Conservation (phyloP, 257 asterid genomes). For the Gynochthodes officinalis region DNA sequence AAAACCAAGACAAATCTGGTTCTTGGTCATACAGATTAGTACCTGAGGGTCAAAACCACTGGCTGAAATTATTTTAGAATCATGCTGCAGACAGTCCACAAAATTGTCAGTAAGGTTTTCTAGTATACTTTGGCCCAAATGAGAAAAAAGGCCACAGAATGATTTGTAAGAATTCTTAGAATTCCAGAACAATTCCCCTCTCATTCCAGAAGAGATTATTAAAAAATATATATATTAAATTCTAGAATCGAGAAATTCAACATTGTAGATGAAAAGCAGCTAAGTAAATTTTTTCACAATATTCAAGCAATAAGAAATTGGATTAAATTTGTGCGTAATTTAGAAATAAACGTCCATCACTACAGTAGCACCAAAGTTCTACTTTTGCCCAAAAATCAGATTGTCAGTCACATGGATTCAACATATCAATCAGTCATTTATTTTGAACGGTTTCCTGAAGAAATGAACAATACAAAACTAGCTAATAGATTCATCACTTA, state of each 20-base stretch:
- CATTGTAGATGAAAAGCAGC: too few species aligned
- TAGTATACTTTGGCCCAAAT: not conserved
- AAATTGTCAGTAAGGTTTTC: not conserved
- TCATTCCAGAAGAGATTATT: too few species aligned
- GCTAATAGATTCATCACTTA: slow-evolving; percentile 27
- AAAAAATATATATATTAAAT: too few species aligned
- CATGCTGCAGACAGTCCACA: too few species aligned
- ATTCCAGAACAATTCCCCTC: too few species aligned
- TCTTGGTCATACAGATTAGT: too few species aligned
- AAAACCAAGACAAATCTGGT: too few species aligned
- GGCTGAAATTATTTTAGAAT: too few species aligned
- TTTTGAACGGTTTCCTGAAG: not conserved
- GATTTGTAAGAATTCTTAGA: not conserved
- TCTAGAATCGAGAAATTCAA: too few species aligned
- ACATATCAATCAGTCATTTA: not conserved
- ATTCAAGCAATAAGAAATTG: too few species aligned
- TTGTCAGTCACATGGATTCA: not conserved
- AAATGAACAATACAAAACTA: not conserved
- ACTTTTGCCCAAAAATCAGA: not conserved
- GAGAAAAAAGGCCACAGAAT: not conserved
- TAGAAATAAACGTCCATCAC: not conserved
- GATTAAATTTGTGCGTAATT: not conserved
- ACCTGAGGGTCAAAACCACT: too few species aligned
- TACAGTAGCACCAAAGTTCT: not conserved
- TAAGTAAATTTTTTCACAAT: not conserved